Conservation (phyloP, 2,329 filamentous ascomycete species). For the Penicillium janthinellum region DNA sequence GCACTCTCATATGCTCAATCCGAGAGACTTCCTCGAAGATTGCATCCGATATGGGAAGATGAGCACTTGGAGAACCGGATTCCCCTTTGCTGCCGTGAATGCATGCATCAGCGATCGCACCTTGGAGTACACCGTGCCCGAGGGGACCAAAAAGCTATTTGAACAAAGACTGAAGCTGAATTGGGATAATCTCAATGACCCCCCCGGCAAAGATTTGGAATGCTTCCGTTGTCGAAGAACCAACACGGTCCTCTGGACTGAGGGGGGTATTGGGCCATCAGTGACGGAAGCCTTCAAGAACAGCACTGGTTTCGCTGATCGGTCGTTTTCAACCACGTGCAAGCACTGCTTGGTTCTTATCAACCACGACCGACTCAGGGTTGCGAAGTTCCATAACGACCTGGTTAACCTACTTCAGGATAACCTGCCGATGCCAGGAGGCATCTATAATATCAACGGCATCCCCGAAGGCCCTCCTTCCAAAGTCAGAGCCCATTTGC, state of each 20-base stretch:
- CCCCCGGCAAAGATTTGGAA: slow-evolving; percentile 48
- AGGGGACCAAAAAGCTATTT: slow-evolving; percentile 19
- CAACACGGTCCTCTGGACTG: slow-evolving; percentile 61
- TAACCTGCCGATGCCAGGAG: slow-evolving; percentile 65
- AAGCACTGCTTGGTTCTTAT: slow-evolving; percentile 52
- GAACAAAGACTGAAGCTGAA: slow-evolving; percentile 32
- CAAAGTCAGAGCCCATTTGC: background rate
- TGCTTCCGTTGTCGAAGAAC: slow-evolving; percentile 57
- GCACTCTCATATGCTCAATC: slow-evolving; percentile 29
- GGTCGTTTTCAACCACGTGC: slow-evolving; percentile 55
- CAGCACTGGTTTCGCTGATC: slow-evolving; percentile 36
- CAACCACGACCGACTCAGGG: slow-evolving; percentile 60
- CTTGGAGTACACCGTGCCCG: slow-evolving; percentile 19
- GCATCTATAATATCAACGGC: slow-evolving; percentile 61
- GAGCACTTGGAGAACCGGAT: slow-evolving; percentile 26
- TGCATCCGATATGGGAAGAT: slow-evolving; percentile 27
- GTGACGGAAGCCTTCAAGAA: slow-evolving; percentile 24
- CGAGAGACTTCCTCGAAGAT: slow-evolving; percentile 25
- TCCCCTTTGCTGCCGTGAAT: slow-evolving; percentile 24
- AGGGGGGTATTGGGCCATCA: slow-evolving; percentile 26
- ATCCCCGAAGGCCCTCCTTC: slow-evolving; percentile 38
- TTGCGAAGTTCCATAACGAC: slow-evolving; percentile 63
- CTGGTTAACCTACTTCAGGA: slow-evolving; percentile 49
- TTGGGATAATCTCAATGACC: slow-evolving; percentile 63
- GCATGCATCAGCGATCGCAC: slow-evolving; percentile 20